A percentile compares a stretch with the other conserved stretches of the same genome.
These are phyloP conservation scores for Choanephora cucurbitarum DNA, from an alignment of 371 early-diverging fungal genomes.

Conservation along the genomic window DNA sequence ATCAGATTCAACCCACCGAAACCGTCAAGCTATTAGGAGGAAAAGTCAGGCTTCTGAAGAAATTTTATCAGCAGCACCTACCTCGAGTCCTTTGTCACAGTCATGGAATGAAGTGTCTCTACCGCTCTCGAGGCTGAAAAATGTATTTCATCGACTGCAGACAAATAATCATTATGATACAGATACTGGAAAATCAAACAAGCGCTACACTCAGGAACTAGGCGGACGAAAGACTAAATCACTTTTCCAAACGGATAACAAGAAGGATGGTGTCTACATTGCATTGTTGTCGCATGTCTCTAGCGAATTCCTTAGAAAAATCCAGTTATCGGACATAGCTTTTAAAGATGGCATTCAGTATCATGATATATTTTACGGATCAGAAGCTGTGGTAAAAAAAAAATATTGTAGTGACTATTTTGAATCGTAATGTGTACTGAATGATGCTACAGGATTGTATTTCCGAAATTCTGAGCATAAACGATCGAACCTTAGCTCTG, in stretches of 20 bases:
- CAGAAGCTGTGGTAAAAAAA: conserved; percentile 74
- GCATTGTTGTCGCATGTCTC: conserved; percentile 80
- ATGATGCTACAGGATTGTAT: conserved; percentile 48
- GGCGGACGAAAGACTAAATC: conserved; percentile 5
- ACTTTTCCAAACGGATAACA: background rate
- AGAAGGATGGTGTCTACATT: conserved; percentile 56
- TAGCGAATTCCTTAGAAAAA: conserved; percentile 55
- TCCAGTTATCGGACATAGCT: conserved; percentile 29
- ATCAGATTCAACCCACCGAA: conserved; percentile 15
- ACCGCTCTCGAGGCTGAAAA: conserved; percentile 16
- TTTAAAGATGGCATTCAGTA: conserved; percentile 79
- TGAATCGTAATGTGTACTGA: background rate
- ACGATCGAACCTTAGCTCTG: conserved; percentile 84
- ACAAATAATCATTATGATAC: conserved; percentile 5
- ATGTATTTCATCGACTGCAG: conserved; percentile 21
- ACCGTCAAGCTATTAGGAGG: background rate
- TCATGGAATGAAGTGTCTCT: conserved; percentile 16
- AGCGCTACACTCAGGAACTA: background rate
- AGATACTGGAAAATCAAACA: background rate
- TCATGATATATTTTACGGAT: conserved; percentile 75
- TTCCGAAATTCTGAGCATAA: conserved; percentile 63
- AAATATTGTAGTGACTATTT: background rate
- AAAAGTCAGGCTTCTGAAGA: background rate
- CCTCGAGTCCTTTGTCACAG: conserved; percentile 6
- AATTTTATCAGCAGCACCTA: background rate